A percentile compares a stretch with the other conserved stretches of the same genome.
Conservation (phyloP, 176 grass and related monocot species). For the Microstegium vimineum region DNA sequence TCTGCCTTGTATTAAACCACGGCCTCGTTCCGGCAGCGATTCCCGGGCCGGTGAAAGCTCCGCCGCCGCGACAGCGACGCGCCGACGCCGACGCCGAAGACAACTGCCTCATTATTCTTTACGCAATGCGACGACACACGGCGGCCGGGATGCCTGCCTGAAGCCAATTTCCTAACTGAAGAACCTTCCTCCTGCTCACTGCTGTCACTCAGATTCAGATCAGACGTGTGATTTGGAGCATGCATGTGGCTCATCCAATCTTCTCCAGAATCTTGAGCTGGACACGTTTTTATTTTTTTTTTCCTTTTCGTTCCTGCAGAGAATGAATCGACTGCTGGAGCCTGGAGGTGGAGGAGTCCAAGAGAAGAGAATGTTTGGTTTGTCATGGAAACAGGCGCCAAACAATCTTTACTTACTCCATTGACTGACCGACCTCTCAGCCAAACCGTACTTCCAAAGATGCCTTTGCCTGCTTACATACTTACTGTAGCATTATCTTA, state of each 20-base stretch:
- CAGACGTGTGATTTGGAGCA: neutral
- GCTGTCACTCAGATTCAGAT: neutral
- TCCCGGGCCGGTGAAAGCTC: slow-evolving; percentile 14
- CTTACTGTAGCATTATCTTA: no score
- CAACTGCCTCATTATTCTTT: neutral
- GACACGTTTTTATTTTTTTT: no score
- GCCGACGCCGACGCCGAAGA: no score
- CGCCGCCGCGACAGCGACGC: neutral
- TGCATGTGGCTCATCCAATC: neutral
- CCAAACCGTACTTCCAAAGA: neutral
- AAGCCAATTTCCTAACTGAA: neutral
- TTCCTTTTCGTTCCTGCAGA: no score
- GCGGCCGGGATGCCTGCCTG: neutral
- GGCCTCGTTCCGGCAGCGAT: slow-evolving; percentile 14
- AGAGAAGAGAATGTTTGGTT: slow-evolving; percentile 18
- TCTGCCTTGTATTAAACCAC: slow-evolving; percentile 20
- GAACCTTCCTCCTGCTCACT: neutral
- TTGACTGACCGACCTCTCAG: neutral
- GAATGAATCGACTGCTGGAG: neutral
- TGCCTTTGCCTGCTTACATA: no score
- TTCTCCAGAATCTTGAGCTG: neutral
- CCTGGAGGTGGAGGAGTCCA: no score
- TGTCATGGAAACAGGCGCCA: neutral
- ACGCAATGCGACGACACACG: neutral
- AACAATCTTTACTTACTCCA: neutral